These are phyloP conservation scores for Saccharomycopsis capsularis DNA, from an alignment of 805 yeast genomes.

Conservation along the genomic window DNA sequence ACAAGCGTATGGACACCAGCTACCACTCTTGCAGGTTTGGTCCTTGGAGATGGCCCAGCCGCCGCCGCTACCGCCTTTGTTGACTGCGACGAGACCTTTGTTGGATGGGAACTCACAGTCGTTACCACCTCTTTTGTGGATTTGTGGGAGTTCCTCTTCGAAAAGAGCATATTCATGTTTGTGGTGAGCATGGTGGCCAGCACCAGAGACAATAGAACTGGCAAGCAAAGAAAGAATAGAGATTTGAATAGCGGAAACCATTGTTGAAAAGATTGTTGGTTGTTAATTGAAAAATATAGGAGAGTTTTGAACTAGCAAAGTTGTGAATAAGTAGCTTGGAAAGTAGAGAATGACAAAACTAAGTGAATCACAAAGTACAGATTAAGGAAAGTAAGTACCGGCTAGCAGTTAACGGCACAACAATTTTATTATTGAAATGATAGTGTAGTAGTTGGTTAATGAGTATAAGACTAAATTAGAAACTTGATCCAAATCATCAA, in stretches of 20 bases:
- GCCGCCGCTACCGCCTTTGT: constrained; percentile 48
- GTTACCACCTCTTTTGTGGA: constrained; percentile 28
- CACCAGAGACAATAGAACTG: constrained; percentile 21
- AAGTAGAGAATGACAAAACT: no score
- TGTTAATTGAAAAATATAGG: no score
- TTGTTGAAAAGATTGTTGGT: no score
- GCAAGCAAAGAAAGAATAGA: background rate
- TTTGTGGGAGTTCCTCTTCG: background rate
- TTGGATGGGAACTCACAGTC: constrained; percentile 63
- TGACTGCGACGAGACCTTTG: constrained; percentile 64
- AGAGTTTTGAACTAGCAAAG: no score
- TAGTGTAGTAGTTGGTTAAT: no score
- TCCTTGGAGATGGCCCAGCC: constrained; percentile 89
- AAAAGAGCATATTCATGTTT: constrained; percentile 25
- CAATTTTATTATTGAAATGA: no score
- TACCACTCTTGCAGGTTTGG: constrained; percentile 65
- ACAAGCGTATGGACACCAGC: constrained; percentile 88
- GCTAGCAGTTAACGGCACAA: no score
- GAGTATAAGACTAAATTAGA: no score
- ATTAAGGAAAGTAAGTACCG: no score
- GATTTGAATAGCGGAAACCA: constrained; percentile 1
- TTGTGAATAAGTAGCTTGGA: no score
- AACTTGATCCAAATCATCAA: no score
- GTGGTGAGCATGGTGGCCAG: constrained; percentile 24
- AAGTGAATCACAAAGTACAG: no score